Evolutionary conservation across 2,329 filamentous ascomycete genomes (phyloP), one percentile per base, ranked within the genome.

Genomic region (Epichloe coenophiala): DNA sequence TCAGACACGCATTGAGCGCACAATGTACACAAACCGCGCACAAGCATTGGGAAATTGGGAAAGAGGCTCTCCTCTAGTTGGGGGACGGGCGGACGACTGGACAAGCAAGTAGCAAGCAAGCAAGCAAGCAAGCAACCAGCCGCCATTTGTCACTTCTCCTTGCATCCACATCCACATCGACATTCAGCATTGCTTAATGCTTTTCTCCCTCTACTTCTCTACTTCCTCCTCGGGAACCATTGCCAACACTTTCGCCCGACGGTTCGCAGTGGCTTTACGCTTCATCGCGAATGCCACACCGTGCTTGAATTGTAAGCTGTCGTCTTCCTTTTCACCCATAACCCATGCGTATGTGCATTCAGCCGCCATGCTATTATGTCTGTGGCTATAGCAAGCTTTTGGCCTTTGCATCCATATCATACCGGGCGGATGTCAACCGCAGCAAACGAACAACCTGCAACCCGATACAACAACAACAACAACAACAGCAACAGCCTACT

Each of bases 1-100:
- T 8, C 15, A 39, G 35, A 23, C 23, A 19, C 8, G 46, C 17
- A 33, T 13, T 15, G 15, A 31, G 50, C 23, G 21, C 6, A 17
- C 51, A 62, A 65, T 63, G 61, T 66, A 66, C 63, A 66, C 64
- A 66, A 65, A 65, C 57, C 57, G 37, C 41, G 43, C 41, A 40
- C 45, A 23, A 21, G 36, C 13, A 31, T 31, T 31, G 8, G 8
- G 27, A 31, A 9, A 47, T 27, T 33, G 11, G 52, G 45, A 45
- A 51, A 51, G 48, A 53, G 51, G 51, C 48, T 45, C 19, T 48
- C 40, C 47, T 19, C 47, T 19, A 23, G 39, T 11, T 33, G 23
- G 7, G 7, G 33, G 13, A n/a, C 31, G 31, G 6, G 11, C 31
- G 13, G 37, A 39, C 33, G 47, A 21, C 12, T 38, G 17, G 37